These are phyloP conservation scores for Blastobotrys chiropterorum DNA, from an alignment of 805 yeast species.

Conservation along the genomic window DNA sequence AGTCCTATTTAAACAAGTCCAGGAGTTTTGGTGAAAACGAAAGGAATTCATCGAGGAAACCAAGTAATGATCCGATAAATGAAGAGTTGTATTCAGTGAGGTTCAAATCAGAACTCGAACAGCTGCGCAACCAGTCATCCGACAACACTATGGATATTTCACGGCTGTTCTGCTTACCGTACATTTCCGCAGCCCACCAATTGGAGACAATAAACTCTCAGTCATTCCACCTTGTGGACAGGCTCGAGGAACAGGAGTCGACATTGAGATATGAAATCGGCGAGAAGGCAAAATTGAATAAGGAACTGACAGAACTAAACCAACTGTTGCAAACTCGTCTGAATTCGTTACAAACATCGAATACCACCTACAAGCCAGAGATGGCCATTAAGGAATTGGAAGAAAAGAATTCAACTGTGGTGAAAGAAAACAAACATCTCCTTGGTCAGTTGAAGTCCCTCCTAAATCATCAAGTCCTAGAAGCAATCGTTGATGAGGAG, in stretches of 20 bases:
- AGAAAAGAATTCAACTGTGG: background rate
- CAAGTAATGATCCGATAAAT: background rate
- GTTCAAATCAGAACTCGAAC: background rate
- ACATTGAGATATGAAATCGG: background rate
- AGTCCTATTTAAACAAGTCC: background rate
- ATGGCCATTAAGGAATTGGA: background rate
- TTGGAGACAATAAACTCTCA: background rate
- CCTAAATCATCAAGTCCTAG: background rate
- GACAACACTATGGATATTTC: background rate
- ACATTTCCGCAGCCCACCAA: background rate
- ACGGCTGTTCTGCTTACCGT: slow-evolving; percentile 1
- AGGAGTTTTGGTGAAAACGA: background rate
- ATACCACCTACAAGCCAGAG: background rate
- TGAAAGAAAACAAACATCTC: background rate
- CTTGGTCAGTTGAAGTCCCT: background rate
- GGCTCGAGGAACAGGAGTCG: background rate
- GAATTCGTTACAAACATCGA: background rate
- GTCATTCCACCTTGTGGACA: background rate
- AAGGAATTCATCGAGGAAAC: background rate
- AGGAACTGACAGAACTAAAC: background rate
- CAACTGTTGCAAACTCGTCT: background rate
- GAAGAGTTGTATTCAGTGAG: background rate
- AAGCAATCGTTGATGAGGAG: background rate
- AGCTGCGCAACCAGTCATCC: background rate
- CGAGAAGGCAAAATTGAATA: background rate